A percentile compares a stretch with the other conserved stretches of the same genome.
Evolutionary conservation across 805 yeast species (phyloP).

Genomic region (Saturnispora quitensis): DNA sequence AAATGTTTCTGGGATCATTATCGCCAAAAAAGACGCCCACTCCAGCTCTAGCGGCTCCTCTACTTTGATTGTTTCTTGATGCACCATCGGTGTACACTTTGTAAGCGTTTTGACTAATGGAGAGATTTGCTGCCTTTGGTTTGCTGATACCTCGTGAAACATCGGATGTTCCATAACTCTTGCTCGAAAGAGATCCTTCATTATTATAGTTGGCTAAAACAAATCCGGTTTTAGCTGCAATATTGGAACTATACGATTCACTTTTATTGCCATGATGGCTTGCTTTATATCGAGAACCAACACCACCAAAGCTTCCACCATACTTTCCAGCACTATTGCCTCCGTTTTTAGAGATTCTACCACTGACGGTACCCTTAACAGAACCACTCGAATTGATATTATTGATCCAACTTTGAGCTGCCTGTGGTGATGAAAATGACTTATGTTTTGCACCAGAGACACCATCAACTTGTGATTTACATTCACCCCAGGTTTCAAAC

Average conservation of each 20-base stretch:
- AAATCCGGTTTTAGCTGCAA: neutral
- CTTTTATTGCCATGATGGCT: neutral
- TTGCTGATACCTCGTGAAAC: neutral
- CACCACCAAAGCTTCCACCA: neutral
- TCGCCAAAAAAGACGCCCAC: constrained; percentile 68
- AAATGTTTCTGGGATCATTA: constrained; percentile 42
- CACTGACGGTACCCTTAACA: neutral
- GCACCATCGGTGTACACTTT: constrained; percentile 75
- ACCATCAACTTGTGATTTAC: constrained; percentile 45
- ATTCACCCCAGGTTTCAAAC: constrained; percentile 50
- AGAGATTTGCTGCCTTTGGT: neutral
- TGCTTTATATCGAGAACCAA: neutral
- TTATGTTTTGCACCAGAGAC: constrained; percentile 48
- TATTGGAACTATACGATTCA: neutral
- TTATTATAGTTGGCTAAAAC: neutral
- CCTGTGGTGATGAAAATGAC: constrained; percentile 38
- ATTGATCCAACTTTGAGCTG: constrained; percentile 39
- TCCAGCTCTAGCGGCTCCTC: constrained; percentile 41
- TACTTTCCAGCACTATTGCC: neutral
- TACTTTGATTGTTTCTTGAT: constrained; percentile 47
- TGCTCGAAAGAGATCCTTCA: neutral
- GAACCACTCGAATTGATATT: constrained; percentile 4
- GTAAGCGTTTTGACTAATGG: neutral
- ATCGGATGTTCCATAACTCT: neutral
- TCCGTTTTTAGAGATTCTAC: neutral